Evolutionary conservation across 192 early-diverging fungal species (phyloP).

Genomic region (Gonapodya prolifera): DNA sequence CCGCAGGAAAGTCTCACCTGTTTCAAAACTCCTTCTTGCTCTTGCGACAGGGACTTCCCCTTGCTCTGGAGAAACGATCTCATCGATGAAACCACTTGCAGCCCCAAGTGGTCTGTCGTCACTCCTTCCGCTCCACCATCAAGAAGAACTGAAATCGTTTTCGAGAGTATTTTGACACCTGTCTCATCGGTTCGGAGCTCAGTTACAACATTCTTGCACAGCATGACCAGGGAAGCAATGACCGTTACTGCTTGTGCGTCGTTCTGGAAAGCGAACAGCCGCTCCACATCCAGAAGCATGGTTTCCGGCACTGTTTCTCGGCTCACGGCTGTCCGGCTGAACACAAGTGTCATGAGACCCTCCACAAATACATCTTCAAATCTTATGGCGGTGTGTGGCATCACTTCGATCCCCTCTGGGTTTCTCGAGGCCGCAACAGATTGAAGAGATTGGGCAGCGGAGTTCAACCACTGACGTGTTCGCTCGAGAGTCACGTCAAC

Average conservation of each 20-base stretch:
- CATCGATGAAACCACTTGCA: slow-evolving; percentile 14
- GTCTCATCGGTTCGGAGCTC: slow-evolving; percentile 22
- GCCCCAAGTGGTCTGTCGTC: slow-evolving; percentile 15
- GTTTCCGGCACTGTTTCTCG: slow-evolving; percentile 46
- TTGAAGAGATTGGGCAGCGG: slow-evolving; percentile 17
- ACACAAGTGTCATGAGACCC: slow-evolving; percentile 34
- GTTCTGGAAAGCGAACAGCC: slow-evolving; percentile 54
- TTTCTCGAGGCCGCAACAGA: slow-evolving; percentile 28
- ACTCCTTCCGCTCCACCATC: slow-evolving; percentile 17
- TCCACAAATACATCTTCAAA: slow-evolving; percentile 41
- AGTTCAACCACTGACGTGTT: slow-evolving; percentile 49
- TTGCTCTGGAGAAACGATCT: slow-evolving; percentile 11
- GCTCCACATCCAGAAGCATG: slow-evolving; percentile 46
- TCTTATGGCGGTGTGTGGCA: slow-evolving; percentile 17
- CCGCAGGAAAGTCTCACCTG: not conserved
- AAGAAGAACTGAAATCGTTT: slow-evolving; percentile 19
- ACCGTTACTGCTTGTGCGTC: slow-evolving; percentile 55
- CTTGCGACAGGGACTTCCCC: slow-evolving; percentile 8
- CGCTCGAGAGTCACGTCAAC: slow-evolving; percentile 27
- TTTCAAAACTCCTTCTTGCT: slow-evolving; percentile 21
- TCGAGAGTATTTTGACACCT: slow-evolving; percentile 15
- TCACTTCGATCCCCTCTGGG: slow-evolving; percentile 32
- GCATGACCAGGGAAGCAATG: slow-evolving; percentile 52
- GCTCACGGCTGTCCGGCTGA: slow-evolving; percentile 23
- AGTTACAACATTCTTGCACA: slow-evolving; percentile 46